These are phyloP conservation scores for Diplocarpon rosae DNA, from an alignment of 2,329 filamentous ascomycete genomes.

Conservation along the genomic window DNA sequence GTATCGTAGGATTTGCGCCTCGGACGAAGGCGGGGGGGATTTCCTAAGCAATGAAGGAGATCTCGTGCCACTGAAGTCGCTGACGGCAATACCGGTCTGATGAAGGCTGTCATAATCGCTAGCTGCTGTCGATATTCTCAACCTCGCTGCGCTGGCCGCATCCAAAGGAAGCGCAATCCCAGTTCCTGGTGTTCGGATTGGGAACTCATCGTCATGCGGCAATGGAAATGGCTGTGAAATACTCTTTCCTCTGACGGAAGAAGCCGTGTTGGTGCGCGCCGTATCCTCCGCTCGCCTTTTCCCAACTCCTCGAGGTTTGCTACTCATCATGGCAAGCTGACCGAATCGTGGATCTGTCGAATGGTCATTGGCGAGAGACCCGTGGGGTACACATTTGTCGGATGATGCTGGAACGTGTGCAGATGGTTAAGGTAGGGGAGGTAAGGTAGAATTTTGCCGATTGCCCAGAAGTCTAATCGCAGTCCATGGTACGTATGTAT, in stretches of 20 bases:
- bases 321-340: slow-evolving; percentile 15
- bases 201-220: slow-evolving; percentile 41
- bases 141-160: slow-evolving; percentile 14
- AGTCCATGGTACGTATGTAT: no score
- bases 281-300: slow-evolving; percentile 18
- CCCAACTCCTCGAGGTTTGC: slow-evolving; percentile 18
- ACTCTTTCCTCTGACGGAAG: slow-evolving; percentile 43
- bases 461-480: no score
- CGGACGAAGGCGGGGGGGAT: slow-evolving; percentile 2
- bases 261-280: slow-evolving; percentile 28
- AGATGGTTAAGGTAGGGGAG: no score
- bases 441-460: no score
- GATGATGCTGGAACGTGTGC: no score
- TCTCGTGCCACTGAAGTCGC: slow-evolving; percentile 5
- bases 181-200: slow-evolving; percentile 36
- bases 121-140: slow-evolving; percentile 13
- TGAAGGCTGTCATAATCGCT: slow-evolving; percentile 9
- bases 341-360: slow-evolving; percentile 1
- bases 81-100: slow-evolving; percentile 10
- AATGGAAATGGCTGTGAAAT: slow-evolving; percentile 42
- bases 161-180: slow-evolving; percentile 28
- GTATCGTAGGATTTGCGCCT: neutral
- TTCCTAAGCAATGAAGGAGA: no score
- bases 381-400: no score
- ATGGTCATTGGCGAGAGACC: no score